Percentiles rank a stretch among this genome's conserved stretches.
These are phyloP conservation scores for Potentilla sterilis DNA, from an alignment of 306 rosid species.

Conservation along the genomic window DNA sequence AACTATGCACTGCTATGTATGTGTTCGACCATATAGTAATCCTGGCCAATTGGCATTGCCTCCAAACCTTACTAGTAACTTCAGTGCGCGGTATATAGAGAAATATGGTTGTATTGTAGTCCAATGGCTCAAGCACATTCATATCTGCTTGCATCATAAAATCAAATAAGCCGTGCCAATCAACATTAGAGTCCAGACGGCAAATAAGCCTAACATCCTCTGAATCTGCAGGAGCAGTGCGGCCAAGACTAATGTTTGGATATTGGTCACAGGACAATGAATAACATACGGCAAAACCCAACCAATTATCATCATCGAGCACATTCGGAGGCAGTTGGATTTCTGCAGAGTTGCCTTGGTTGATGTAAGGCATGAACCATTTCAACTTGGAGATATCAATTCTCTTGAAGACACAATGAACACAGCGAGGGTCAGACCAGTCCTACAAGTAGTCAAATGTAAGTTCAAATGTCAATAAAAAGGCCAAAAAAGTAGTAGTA, in stretches of 20 bases:
- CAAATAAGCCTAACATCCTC: background rate
- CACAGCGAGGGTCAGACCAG: background rate
- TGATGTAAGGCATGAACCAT: background rate
- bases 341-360: slow-evolving; percentile 6
- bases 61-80: background rate
- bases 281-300: slow-evolving; percentile 9
- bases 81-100: background rate
- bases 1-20: background rate
- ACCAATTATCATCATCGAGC: background rate
- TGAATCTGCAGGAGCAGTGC: background rate
- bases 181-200: background rate
- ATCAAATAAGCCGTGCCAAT: background rate
- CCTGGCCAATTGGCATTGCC: background rate
- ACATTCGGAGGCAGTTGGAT: background rate
- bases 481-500: background rate
- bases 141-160: too few species aligned
- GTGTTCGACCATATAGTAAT: background rate
- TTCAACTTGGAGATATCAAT: background rate
- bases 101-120: background rate
- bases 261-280: background rate
- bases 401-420: background rate
- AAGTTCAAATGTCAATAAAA: background rate
- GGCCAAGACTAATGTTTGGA: background rate
- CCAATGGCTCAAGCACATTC: background rate
- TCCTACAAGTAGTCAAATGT: background rate